Percentiles rank a stretch among this genome's conserved stretches.
Evolutionary conservation across 306 rosid species (phyloP).

Genomic region (Cucurbita ficifolia): DNA sequence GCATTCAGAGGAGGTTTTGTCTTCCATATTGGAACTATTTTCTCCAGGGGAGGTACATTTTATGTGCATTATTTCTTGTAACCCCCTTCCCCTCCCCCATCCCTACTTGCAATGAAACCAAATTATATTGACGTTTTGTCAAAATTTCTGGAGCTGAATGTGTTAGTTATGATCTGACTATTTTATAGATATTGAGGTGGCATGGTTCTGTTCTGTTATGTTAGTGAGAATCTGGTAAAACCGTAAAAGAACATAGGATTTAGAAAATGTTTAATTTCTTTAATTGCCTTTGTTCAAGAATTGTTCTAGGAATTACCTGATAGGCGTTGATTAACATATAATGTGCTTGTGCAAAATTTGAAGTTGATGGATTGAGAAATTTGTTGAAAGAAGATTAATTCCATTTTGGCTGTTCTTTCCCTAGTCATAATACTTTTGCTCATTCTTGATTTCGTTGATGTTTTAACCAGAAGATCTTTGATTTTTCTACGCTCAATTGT

Average conservation of each 20-base stretch:
- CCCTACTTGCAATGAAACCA: background rate
- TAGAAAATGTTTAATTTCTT: background rate
- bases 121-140: background rate
- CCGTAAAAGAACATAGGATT: background rate
- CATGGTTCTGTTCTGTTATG: background rate
- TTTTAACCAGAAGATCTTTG: background rate
- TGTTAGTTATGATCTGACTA: background rate
- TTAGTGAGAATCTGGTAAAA: background rate
- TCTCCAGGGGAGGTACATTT: slow-evolving; percentile 81
- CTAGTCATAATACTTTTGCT: background rate
- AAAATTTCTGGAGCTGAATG: background rate
- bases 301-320: background rate
- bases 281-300: background rate
- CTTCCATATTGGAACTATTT: slow-evolving; percentile 79
- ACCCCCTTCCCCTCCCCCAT: background rate
- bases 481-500: background rate
- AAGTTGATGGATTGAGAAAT: background rate
- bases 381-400: background rate
- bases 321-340: background rate
- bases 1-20: slow-evolving; percentile 77
- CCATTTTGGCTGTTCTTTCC: background rate
- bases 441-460: background rate
- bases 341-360: background rate
- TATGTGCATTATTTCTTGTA: slow-evolving; percentile 6
- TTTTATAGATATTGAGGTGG: background rate